phyloP scores from a whole-genome alignment of 257 asterid genomes.

The Paraleonurus japonicus region DNA sequence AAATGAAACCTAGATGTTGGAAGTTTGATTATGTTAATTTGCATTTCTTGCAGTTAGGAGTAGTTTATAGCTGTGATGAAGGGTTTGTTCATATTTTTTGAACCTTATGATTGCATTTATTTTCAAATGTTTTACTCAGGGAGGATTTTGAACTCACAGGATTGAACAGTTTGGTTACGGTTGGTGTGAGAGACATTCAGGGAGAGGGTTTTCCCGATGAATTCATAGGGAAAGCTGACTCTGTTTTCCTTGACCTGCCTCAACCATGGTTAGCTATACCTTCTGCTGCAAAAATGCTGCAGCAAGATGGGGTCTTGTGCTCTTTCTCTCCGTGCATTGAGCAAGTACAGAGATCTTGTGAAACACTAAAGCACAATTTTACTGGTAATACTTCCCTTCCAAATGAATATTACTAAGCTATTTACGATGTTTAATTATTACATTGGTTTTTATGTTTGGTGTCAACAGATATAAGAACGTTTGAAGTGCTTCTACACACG shows the following conservation, averaged over 20 bases:
- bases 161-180: conserved; percentile 72
- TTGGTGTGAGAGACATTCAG: conserved; percentile 87
- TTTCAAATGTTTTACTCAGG: conserved; percentile 35
- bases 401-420: background rate
- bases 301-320: conserved; percentile 87
- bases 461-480: conserved; percentile 73
- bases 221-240: conserved; percentile 63
- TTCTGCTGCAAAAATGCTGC: conserved; percentile 89
- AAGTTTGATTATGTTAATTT: background rate
- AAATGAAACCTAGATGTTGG: background rate
- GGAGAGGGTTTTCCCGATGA: conserved; percentile 95
- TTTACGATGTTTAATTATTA: background rate
- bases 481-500: conserved; percentile 79
- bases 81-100: background rate
- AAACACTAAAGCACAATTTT: conserved; percentile 56
- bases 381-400: conserved; percentile 48
- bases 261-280: conserved; percentile 97
- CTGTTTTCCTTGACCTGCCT: conserved; percentile 92
- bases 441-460: conserved; percentile 14
- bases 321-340: conserved; percentile 97
- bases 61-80: background rate
- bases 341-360: conserved; percentile 91
- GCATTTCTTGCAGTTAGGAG: background rate
- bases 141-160: conserved; percentile 84
- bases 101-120: background rate